Base-by-base conservation (phyloP, 192 early-diverging fungal species). In the Phycomyces nitens region DNA sequence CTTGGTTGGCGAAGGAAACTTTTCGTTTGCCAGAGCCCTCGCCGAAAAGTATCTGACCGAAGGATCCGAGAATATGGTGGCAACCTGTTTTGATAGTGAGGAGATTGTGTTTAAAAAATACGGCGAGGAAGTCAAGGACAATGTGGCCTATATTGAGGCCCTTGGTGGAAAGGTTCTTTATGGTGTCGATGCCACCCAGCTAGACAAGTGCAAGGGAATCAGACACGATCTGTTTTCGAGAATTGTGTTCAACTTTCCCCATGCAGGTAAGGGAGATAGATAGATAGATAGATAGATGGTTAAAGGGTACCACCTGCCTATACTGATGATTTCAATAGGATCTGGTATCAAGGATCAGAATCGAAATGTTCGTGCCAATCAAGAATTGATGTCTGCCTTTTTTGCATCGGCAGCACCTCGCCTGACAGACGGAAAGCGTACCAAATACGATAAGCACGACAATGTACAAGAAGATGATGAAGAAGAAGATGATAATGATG, bases 231-330 rank as follows among this genome's bases (percentile, higher is more conserved):
- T 65, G 39, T 98, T 94, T 66, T 78, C 84, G 43, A 89, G 89
- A 62, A 92, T 98, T 39, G 84, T 96, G 14, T 98, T 99, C 71
- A 96, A 96, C 71, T 99, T 99, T 72, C 96, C 96, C 38, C 96
- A 99, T 68, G 87, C 87, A 8, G 94, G 95, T 83, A 76, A 29
- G 39, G 16, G n/a, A 41, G 2, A 34, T 34, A 34, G 3, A 34
- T 34, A 34, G 7, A 34, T 34, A 34, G 7, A 34, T 34, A 34
- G 7, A 34, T 34, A 34, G 7, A 34, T 34, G 2, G n/a, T n/a
- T n/a, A n/a, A n/a, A n/a, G n/a, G n/a, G n/a, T n/a, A n/a, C n/a
- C n/a, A n/a, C n/a, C n/a, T n/a, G n/a, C n/a, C n/a, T n/a, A n/a
- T n/a, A n/a, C n/a, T n/a, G n/a, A n/a, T n/a, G n/a, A n/a, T n/a